phyloP scores from a whole-genome alignment of 495 filamentous ascomycete species.

The Halenospora varia region DNA sequence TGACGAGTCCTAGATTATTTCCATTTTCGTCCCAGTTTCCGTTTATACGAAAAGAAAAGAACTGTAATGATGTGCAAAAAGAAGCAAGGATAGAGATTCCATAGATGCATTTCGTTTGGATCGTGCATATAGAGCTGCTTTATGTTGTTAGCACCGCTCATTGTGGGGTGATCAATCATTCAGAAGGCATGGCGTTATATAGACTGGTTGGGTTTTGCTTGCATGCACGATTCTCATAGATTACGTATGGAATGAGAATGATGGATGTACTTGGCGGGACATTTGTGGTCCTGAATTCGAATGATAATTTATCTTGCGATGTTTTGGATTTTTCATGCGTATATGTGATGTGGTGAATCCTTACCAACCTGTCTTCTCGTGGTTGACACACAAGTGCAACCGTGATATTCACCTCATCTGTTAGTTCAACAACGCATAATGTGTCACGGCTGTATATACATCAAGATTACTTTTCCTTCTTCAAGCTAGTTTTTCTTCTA shows the following conservation, averaged over 20 bases:
- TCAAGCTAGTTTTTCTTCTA: too few relatives aligned
- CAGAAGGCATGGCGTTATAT: background rate
- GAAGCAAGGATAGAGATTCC: background rate
- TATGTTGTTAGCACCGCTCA: background rate
- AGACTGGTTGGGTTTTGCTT: background rate
- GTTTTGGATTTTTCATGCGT: too few relatives aligned
- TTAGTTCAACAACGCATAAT: too few relatives aligned
- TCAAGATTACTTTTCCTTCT: too few relatives aligned
- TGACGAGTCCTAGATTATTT: constrained; percentile 52
- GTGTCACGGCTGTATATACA: too few relatives aligned
- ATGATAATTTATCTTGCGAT: background rate
- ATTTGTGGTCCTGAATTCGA: background rate
- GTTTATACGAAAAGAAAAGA: background rate
- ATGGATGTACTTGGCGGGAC: background rate
- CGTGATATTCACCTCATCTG: too few relatives aligned
- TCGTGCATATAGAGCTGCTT: background rate
- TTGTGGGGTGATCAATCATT: background rate
- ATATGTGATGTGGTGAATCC: too few relatives aligned
- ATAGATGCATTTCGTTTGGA: background rate
- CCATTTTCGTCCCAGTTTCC: background rate
- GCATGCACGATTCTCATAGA: background rate
- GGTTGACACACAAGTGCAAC: too few relatives aligned
- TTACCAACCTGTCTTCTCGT: too few relatives aligned
- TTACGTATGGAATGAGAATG: too few relatives aligned
- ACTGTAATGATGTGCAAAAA: constrained; percentile 1